Base-by-base conservation (phyloP, 352 stramenopile species). In the Pythium coloratum region DNA sequence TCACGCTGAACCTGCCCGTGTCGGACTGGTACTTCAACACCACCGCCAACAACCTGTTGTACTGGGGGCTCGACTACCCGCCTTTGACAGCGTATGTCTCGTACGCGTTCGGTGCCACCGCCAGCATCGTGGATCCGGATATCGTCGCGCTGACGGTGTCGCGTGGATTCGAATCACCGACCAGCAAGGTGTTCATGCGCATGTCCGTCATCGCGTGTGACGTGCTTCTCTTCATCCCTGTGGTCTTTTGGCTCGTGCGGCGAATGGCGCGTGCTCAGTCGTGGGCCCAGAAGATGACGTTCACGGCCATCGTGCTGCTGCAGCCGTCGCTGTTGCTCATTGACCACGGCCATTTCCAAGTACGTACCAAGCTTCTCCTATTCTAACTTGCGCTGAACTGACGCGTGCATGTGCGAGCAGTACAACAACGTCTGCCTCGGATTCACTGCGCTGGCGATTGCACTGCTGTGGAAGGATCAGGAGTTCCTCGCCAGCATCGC, bases 21-120 rank as follows among this genome's bases (percentile, higher is more conserved):
- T 86, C 76, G 3, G 82, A 98, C 55, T 99, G 97, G 97, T 99
- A 99, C 72, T 92, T 90, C 70, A 97, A 96, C 61, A 80, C 86
- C 24, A 85, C 80, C 1, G 59, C 69, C 34, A 97, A 99, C 74
- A 90, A 99, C 65, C 73, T 99, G 50, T 71, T 96, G 36, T 99
- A 99, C 73, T 99, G 97, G 97, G 97, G 97, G 24, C 76, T 99
- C 46, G 97, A 99, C 84, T 99, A 99, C 77, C 97, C 97, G 10
- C 97, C 97, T 3, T 69, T 98, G 20, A 98, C 92, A 2, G 94
- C 94, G 7, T 99, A 97, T 75, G 82, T 95, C 14, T 95, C 87
- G 64, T 91, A 89, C 54, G 56, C 79, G 16, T 94, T 90, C 67
- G 97, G 96, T 38, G 71, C 66, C 6, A 54, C 89, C 14, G 96